Conservation (phyloP, 495 filamentous ascomycete genomes). For the Hypoxylon fragiforme region DNA sequence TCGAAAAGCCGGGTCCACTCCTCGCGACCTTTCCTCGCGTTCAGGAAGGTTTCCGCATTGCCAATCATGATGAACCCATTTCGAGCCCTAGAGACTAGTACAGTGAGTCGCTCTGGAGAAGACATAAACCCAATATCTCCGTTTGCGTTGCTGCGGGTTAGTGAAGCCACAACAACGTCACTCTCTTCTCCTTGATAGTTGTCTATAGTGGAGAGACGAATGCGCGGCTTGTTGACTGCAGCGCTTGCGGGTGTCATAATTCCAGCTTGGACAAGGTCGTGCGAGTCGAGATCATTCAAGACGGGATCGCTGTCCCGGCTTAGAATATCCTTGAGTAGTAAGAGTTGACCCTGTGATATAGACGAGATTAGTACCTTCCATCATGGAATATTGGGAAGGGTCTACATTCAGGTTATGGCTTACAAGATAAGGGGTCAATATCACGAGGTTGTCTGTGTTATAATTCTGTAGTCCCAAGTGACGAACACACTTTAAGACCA, state of each 20-base stretch:
- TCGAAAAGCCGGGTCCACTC: constrained; percentile 65
- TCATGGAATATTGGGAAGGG: no score
- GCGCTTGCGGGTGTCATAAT: constrained; percentile 60
- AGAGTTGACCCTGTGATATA: constrained; percentile 61
- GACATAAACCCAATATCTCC: constrained; percentile 78
- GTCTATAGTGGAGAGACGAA: constrained; percentile 71
- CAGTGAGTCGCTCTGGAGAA: constrained; percentile 68
- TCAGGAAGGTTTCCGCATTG: constrained; percentile 68
- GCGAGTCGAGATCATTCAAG: constrained; percentile 71
- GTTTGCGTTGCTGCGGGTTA: constrained; percentile 67
- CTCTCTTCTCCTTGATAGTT: constrained; percentile 85
- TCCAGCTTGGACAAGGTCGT: constrained; percentile 68
- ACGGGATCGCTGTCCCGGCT: constrained; percentile 57
- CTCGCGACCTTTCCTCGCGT: constrained; percentile 60
- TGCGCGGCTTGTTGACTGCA: constrained; percentile 50
- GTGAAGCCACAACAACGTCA: constrained; percentile 68
- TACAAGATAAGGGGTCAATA: constrained; percentile 72
- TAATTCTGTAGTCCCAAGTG: constrained; percentile 82
- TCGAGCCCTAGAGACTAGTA: constrained; percentile 71
- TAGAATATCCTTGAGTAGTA: constrained; percentile 57
- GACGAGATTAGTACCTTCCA: constrained; percentile 1
- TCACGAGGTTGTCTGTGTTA: constrained; percentile 63
- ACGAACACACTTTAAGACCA: constrained; percentile 67
- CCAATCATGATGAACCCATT: constrained; percentile 72
- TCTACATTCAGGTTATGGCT: no score